Percentiles rank a stretch among this genome's conserved stretches.
These are phyloP conservation scores for Cladorrhinum sp. DNA, from an alignment of 2,329 filamentous ascomycete genomes.

Conservation along the genomic window DNA sequence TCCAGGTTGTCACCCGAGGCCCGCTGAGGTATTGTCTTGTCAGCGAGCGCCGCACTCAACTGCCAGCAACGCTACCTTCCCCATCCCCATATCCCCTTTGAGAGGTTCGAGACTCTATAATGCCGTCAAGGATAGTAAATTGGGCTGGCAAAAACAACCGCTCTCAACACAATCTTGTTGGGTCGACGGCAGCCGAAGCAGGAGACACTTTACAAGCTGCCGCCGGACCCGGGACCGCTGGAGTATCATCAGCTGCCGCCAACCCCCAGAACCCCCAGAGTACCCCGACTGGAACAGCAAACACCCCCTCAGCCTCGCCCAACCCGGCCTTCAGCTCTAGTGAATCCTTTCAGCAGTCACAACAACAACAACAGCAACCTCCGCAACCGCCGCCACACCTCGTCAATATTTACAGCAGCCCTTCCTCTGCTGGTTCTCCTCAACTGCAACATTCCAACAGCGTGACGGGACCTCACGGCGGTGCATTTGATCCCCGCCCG, in stretches of 20 bases:
- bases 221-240: slow-evolving; percentile 1
- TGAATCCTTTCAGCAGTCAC: slow-evolving; percentile 45
- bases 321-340: slow-evolving; percentile 44
- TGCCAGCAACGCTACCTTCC: background rate
- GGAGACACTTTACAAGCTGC: slow-evolving; percentile 17
- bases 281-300: slow-evolving; percentile 28
- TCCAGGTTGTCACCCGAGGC: background rate
- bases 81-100: background rate
- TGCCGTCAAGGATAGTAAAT: slow-evolving; percentile 46
- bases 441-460: slow-evolving; percentile 40
- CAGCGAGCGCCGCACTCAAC: slow-evolving; percentile 4
- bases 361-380: slow-evolving; percentile 33
- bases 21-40: background rate
- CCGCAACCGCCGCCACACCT: slow-evolving; percentile 31
- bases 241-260: slow-evolving; percentile 16
- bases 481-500: slow-evolving; percentile 26
- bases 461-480: slow-evolving; percentile 24
- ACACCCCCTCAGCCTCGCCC: slow-evolving; percentile 47
- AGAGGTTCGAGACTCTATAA: slow-evolving; percentile 33
- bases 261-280: slow-evolving; percentile 18
- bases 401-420: slow-evolving; percentile 30
- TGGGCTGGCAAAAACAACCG: slow-evolving; percentile 56
- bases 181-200: slow-evolving; percentile 36
- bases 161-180: slow-evolving; percentile 54
- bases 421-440: slow-evolving; percentile 33